These are phyloP conservation scores for Talaromyces proteolyticus DNA, from an alignment of 495 filamentous ascomycete species.

Conservation along the genomic window DNA sequence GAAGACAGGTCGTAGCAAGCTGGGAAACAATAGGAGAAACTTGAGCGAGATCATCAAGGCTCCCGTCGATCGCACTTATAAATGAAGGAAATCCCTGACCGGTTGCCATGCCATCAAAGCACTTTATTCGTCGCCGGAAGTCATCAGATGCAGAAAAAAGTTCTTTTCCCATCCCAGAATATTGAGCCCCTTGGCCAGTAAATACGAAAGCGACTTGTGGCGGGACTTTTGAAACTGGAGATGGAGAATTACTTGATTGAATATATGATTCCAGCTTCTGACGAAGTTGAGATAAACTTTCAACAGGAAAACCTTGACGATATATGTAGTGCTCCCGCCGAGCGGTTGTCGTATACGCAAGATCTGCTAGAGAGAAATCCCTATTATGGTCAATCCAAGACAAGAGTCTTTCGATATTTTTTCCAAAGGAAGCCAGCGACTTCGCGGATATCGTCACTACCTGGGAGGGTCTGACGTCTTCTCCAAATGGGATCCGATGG, in stretches of 20 bases:
- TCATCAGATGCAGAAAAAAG: slow-evolving; percentile 50
- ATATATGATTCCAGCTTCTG: slow-evolving; percentile 20
- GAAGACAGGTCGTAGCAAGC: slow-evolving; percentile 21
- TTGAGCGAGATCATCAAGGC: slow-evolving; percentile 4
- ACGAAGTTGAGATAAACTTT: slow-evolving; percentile 5
- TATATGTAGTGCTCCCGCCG: slow-evolving; percentile 42
- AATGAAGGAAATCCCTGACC: slow-evolving; percentile 20
- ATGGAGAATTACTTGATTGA: slow-evolving; percentile 15
- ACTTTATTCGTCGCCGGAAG: slow-evolving; percentile 56
- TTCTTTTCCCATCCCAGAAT: slow-evolving; percentile 54
- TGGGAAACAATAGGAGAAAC: slow-evolving; percentile 50
- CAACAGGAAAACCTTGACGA: slow-evolving; percentile 7
- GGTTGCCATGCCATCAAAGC: slow-evolving; percentile 16
- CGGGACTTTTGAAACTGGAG: slow-evolving; percentile 32
- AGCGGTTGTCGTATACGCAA: slow-evolving; percentile 75
- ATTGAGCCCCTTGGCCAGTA: slow-evolving; percentile 45
- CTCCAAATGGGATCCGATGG: slow-evolving; percentile 13
- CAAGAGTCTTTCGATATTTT: slow-evolving; percentile 44
- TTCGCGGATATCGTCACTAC: slow-evolving; percentile 47
- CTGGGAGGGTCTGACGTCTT: slow-evolving; percentile 46
- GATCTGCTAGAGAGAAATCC: slow-evolving; percentile 42
- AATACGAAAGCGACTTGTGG: slow-evolving; percentile 40
- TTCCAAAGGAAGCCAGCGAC: slow-evolving; percentile 46
- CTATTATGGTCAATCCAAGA: slow-evolving; percentile 43
- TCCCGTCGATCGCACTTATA: slow-evolving; percentile 16